phyloP scores from a whole-genome alignment of 2,329 filamentous ascomycete genomes.

The Colletotrichum plurivorum region DNA sequence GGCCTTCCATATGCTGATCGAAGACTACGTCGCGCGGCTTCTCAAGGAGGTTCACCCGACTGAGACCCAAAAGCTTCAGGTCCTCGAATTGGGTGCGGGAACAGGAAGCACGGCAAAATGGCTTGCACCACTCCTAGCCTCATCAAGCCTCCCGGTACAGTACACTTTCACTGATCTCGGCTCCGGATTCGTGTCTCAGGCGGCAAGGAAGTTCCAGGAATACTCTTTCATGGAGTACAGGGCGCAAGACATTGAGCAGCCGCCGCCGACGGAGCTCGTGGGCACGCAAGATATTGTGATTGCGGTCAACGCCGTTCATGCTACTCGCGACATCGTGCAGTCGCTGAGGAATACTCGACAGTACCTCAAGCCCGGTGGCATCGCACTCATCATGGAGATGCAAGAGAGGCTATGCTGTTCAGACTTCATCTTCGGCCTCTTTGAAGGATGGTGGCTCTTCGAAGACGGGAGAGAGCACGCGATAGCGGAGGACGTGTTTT shows the following conservation, averaged over 20 bases:
- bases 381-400: slow-evolving; percentile 53
- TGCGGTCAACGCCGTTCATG: slow-evolving; percentile 52
- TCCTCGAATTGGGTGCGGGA: slow-evolving; percentile 24
- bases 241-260: slow-evolving; percentile 23
- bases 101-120: slow-evolving; percentile 26
- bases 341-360: slow-evolving; percentile 45
- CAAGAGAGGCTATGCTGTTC: slow-evolving; percentile 48
- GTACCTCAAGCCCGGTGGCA: slow-evolving; percentile 50
- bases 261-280: slow-evolving; percentile 41
- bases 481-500: slow-evolving; percentile 19
- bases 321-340: slow-evolving; percentile 44
- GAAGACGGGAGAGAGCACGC: slow-evolving; percentile 47
- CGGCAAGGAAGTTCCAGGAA: slow-evolving; percentile 43
- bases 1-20: slow-evolving; percentile 28
- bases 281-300: slow-evolving; percentile 50
- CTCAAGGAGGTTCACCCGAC: neutral
- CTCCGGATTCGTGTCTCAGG: slow-evolving; percentile 47
- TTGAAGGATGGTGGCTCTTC: slow-evolving; percentile 57
- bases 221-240: slow-evolving; percentile 28
- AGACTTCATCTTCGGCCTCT: slow-evolving; percentile 53
- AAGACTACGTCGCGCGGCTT: slow-evolving; percentile 22
- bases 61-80: neutral
- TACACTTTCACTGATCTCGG: slow-evolving; percentile 59
- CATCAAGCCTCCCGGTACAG: slow-evolving; percentile 46
- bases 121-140: slow-evolving; percentile 45